Evolutionary conservation across 75 land plant genomes (phyloP).

Genomic region (Selaginella moellendorffii): DNA sequence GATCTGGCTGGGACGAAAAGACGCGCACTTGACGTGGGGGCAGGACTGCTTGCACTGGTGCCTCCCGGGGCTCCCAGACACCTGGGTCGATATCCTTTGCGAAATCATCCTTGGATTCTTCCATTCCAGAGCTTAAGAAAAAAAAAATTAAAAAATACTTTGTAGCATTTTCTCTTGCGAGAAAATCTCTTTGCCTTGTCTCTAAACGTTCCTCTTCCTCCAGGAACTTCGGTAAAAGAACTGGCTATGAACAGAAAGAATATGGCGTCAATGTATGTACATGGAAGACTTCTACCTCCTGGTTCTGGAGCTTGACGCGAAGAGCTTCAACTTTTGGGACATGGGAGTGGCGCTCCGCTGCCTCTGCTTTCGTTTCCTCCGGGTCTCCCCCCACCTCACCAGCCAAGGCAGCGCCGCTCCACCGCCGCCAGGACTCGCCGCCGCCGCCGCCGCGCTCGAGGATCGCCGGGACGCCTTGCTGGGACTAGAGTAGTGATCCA

Average conservation of each 20-base stretch:
- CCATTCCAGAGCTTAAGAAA: too few relatives aligned
- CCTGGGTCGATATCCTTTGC: constrained; percentile 73
- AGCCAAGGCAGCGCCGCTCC: background rate
- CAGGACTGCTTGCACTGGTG: constrained; percentile 99
- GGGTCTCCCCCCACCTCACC: background rate
- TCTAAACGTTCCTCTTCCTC: too few relatives aligned
- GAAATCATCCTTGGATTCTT: constrained; percentile 18
- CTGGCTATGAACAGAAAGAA: too few relatives aligned
- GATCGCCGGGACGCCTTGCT: background rate
- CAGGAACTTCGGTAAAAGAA: too few relatives aligned
- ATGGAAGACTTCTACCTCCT: too few relatives aligned
- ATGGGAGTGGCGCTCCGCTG: background rate
- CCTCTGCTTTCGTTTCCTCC: background rate
- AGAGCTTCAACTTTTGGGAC: background rate
- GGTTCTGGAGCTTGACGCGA: background rate
- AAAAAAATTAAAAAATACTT: too few relatives aligned
- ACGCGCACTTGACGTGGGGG: constrained; percentile 83
- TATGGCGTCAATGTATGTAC: too few relatives aligned
- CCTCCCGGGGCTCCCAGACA: constrained; percentile 89
- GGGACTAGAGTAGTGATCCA: background rate
- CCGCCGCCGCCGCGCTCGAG: too few relatives aligned
- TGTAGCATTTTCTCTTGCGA: too few relatives aligned
- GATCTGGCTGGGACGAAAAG: constrained; percentile 77
- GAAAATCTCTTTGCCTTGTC: too few relatives aligned
- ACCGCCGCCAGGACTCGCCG: too few relatives aligned